These are phyloP conservation scores for Styphnolobium japonicum DNA, from an alignment of 306 rosid genomes.

Conservation along the genomic window DNA sequence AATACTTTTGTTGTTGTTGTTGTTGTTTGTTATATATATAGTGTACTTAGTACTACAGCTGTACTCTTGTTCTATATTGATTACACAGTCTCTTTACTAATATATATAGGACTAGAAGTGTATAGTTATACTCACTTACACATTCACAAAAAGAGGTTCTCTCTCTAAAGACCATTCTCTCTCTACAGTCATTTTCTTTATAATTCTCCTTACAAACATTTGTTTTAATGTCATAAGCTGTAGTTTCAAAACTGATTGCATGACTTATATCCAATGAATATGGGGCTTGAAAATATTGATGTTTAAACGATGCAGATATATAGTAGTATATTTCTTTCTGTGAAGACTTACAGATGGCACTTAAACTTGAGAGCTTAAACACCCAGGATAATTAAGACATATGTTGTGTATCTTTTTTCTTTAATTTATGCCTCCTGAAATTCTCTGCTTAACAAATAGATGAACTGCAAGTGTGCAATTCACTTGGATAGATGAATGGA, in stretches of 20 bases:
- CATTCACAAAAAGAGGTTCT: neutral
- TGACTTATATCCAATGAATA: no score
- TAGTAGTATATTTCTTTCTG: neutral
- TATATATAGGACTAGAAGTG: neutral
- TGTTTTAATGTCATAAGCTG: no score
- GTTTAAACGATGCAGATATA: neutral
- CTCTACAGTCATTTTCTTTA: no score
- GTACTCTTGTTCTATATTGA: neutral
- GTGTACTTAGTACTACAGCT: neutral
- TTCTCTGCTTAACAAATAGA: neutral
- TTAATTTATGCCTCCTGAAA: neutral
- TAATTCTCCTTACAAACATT: no score
- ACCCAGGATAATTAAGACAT: neutral
- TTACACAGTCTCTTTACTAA: neutral
- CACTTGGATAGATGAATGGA: constrained; percentile 11
- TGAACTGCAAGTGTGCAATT: neutral
- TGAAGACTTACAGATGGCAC: neutral
- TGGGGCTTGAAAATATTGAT: no score
- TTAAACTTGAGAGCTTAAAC: neutral
- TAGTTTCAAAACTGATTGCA: no score
- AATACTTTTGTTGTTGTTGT: no score
- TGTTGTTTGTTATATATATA: no score
- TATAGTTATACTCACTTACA: neutral
- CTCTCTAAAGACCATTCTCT: neutral
- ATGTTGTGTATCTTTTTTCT: neutral